Conservation (phyloP, 768 basidiomycete species). For the Leccinum rimulosum region DNA sequence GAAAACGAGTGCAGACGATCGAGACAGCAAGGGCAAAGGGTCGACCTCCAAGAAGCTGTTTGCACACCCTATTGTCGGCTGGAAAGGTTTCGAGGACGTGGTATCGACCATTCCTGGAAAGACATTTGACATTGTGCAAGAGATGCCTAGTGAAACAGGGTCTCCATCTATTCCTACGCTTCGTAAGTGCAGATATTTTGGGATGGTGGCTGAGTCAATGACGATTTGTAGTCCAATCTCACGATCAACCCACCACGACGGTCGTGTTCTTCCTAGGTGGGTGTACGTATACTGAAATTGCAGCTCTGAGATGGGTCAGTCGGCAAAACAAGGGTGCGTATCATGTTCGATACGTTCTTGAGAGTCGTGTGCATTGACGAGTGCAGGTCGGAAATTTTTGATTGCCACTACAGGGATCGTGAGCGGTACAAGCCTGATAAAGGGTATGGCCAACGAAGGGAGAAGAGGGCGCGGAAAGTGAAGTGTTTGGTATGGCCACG, state of each 20-base stretch:
- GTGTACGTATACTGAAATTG: conserved; percentile 96
- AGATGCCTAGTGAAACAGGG: conserved; percentile 31
- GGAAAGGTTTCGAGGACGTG: conserved; percentile 97
- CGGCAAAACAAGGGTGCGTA: conserved; percentile 74
- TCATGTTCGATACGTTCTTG: neutral
- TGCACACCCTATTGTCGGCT: conserved; percentile 91
- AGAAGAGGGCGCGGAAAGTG: conserved; percentile 30
- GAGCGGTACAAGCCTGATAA: conserved; percentile 71
- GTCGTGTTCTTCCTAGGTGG: conserved; percentile 97
- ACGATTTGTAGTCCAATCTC: conserved; percentile 39
- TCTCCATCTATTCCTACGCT: conserved; percentile 30
- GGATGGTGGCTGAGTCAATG: neutral
- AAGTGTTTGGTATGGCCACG: conserved; percentile 27
- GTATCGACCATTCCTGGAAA: conserved; percentile 79
- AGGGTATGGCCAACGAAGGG: conserved; percentile 56
- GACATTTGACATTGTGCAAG: conserved; percentile 75
- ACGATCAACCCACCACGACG: conserved; percentile 72
- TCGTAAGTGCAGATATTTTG: conserved; percentile 30
- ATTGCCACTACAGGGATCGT: conserved; percentile 92
- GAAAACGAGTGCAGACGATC: conserved; percentile 43
- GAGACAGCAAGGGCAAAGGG: conserved; percentile 39
- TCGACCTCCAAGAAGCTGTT: conserved; percentile 53
- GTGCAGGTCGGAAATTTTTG: conserved; percentile 77
- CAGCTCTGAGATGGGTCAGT: conserved; percentile 90
- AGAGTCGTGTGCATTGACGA: conserved; percentile 12